phyloP scores from a whole-genome alignment of 352 stramenopile species.

The Phytophthora lateralis region DNA sequence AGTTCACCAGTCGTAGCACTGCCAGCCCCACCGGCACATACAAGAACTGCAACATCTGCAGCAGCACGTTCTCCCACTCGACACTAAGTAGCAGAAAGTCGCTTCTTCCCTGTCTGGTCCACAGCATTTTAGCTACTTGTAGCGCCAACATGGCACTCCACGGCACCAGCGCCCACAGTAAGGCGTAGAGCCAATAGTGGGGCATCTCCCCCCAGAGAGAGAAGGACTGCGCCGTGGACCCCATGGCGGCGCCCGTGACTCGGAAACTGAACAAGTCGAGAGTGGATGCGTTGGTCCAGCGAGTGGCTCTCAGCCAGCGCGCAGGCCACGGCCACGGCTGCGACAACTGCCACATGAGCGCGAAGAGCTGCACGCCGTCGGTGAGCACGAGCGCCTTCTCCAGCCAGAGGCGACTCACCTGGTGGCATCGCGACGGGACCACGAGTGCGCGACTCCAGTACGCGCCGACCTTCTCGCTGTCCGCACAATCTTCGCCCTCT shows the following conservation, averaged over 20 bases:
- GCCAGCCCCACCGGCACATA: conserved; percentile 69
- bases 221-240: conserved; percentile 55
- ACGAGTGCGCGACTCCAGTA: conserved; percentile 20
- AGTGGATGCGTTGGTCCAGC: conserved; percentile 59
- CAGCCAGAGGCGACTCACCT: conserved; percentile 62
- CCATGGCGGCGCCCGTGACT: conserved; percentile 58
- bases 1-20: conserved; percentile 67
- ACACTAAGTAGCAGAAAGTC: conserved; percentile 36
- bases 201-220: conserved; percentile 68
- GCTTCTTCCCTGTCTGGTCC: conserved; percentile 22
- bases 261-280: conserved; percentile 63
- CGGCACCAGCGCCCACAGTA: conserved; percentile 44
- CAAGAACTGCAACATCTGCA: conserved; percentile 52
- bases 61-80: conserved; percentile 50
- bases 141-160: conserved; percentile 11
- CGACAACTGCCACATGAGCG: conserved; percentile 78
- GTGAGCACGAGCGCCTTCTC: conserved; percentile 55
- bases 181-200: conserved; percentile 65
- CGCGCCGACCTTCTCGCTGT: conserved; percentile 4
- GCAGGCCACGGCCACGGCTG: conserved; percentile 78
- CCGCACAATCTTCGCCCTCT: not conserved
- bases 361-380: conserved; percentile 66
- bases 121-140: conserved; percentile 9
- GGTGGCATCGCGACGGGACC: conserved; percentile 10
- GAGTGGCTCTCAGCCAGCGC: conserved; percentile 53